Evolutionary conservation across 371 early-diverging fungal genomes (phyloP), one percentile per base, ranked within the genome.

Genomic region (Mortierella sp.): DNA sequence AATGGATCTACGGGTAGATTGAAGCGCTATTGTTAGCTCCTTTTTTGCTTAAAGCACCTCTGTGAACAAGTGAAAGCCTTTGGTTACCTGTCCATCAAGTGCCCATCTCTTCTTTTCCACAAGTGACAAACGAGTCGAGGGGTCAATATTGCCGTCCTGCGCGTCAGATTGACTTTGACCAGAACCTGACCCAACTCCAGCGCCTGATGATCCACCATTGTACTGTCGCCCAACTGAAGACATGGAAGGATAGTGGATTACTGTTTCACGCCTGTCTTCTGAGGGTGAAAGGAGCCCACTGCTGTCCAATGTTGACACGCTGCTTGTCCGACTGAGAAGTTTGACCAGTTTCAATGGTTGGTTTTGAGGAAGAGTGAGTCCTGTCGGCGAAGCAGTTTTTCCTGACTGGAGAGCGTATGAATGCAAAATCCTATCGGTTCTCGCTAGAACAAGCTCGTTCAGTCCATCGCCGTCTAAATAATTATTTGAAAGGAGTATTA

Each of bases 391-490:
- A 14, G 63, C 11, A 19, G 75, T 58, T 24, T 82, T 80, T 58
- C 47, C 57, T 1, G 55, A 38, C 47, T 86, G 87, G 9, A 86
- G 80, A 26, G 83, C 54, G 54, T 86, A 95, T n/a, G 94, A 91
- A 75, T 96, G 95, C 71, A 96, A 83, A 68, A 96, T 94, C 0
- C 96, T 92, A 82, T 96, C 96, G 26, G 96, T 96, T n/a, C 96
- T 91, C 2, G 94, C 95, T 26, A 96, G 82, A 3, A 96, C 92
- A 8, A 96, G 87, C 80, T 96, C 96, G 73, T 96, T 96, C 63
- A 92, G 73, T 3, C 92, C 92, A 79, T 96, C 95, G 57, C 93
- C 94, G 79, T 96, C 95, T 93, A 75, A 31, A 0, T 45, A 38
- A 60, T 48, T 58, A 31, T 44, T 9, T 45, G 24, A 26, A n/a